Base-by-base conservation (phyloP, 305 asterid genomes). In the Fraxinus albicans region DNA sequence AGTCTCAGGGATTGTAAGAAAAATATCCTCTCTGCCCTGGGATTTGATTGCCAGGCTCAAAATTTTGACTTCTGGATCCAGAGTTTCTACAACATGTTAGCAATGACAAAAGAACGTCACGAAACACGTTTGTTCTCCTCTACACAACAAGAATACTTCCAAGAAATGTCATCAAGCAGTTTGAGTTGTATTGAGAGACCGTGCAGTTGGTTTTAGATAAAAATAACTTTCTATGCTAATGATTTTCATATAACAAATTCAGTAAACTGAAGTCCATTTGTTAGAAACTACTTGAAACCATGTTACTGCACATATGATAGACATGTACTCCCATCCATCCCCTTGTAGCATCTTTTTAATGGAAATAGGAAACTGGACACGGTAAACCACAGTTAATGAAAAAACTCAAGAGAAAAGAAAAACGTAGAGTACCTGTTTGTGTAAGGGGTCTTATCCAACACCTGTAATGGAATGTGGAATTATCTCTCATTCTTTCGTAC, bases 41-140 rank as follows among this genome's bases (percentile, higher is more conserved):
- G 94, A 87, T 42, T 79, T 84, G 3, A 91, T 91, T 15, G 92
- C 83, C 58, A 91, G 92, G 86, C 88, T 88, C 87, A 87, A 27
- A 76, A 91, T 90, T 82, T 80, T 88, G 82, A 91, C 94, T 82
- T 90, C 93, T 8, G 93, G 93, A 36, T 91, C 91, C 34, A 87
- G 86, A 8, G 89, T 86, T 81, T 89, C 92, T 91, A 84, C 77
- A 85, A 77, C 6, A 77, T 15, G 34, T 53, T 31, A 36, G 42
- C 8, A 2, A n/a, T n/a, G 67, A 55, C 67, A 55, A 6, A 55
- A 55, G 67, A 55, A 55, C 25, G 23, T 55, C 65, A 5, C 1
- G 23, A 17, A 53, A 53, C 63, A 53, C 0, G 63, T 55, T 55
- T 5, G 65, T n/a, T 55, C 70, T 60, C 72, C 29, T 19, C 33